Conservation (phyloP, 192 early-diverging fungal species). For the Pecoramyces ruminantium region DNA sequence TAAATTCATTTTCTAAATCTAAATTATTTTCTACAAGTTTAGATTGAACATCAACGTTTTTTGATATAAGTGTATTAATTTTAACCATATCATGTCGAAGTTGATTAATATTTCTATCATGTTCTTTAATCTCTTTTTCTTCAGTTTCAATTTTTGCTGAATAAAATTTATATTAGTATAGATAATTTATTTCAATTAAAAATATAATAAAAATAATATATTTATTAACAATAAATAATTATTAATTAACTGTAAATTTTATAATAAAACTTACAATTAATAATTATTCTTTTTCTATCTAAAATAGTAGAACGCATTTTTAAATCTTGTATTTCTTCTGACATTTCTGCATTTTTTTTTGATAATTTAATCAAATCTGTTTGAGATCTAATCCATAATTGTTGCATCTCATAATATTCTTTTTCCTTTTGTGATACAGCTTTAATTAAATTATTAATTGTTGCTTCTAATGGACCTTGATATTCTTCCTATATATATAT, state of each 20-base stretch:
- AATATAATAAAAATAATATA: background rate
- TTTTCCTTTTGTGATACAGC: slow-evolving; percentile 23
- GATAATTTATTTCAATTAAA: slow-evolving; percentile 4
- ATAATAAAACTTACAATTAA: slow-evolving; percentile 20
- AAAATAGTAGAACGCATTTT: slow-evolving; percentile 36
- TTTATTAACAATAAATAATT: too few relatives aligned
- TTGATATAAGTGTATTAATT: slow-evolving; percentile 35
- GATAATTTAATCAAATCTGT: slow-evolving; percentile 33
- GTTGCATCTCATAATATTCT: slow-evolving; percentile 29
- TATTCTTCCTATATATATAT: slow-evolving; percentile 21
- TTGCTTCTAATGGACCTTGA: slow-evolving; percentile 41
- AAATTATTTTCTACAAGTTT: slow-evolving; percentile 35
- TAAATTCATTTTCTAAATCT: slow-evolving; percentile 34
- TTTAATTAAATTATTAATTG: slow-evolving; percentile 41
- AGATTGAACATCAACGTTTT: slow-evolving; percentile 22
- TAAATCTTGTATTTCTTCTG: slow-evolving; percentile 28
- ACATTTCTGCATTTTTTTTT: slow-evolving; percentile 18
- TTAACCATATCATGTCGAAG: slow-evolving; percentile 43
- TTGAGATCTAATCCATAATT: slow-evolving; percentile 38
- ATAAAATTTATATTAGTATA: slow-evolving; percentile 1
- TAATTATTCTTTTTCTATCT: slow-evolving; percentile 33
- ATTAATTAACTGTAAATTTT: too few relatives aligned
- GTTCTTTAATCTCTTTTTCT: slow-evolving; percentile 28
- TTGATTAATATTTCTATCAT: slow-evolving; percentile 29
- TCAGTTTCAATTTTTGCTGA: slow-evolving; percentile 26